These are phyloP conservation scores for Alloascoidea africana DNA, from an alignment of 805 yeast genomes.

Conservation along the genomic window DNA sequence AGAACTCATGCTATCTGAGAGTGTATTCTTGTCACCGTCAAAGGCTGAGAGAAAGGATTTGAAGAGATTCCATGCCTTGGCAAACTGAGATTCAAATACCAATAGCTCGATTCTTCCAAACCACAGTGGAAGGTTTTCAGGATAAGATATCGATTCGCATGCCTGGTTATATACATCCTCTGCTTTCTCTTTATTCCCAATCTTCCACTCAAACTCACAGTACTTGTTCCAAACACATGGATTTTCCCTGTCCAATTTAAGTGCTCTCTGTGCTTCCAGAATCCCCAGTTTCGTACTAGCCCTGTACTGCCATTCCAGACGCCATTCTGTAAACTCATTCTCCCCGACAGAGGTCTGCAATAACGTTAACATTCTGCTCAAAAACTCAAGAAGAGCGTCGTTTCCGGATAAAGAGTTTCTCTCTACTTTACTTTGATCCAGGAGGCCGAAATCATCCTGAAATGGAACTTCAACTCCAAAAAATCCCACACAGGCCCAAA, in stretches of 20 bases:
- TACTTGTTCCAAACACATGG: background rate
- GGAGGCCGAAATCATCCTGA: background rate
- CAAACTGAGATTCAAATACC: background rate
- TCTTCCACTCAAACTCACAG: background rate
- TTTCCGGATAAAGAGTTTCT: background rate
- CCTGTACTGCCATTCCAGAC: background rate
- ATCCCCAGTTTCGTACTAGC: background rate
- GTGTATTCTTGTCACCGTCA: background rate
- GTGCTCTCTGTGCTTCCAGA: background rate
- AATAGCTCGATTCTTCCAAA: background rate
- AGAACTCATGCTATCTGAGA: too few relatives aligned
- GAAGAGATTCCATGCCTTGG: background rate
- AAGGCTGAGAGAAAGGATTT: background rate
- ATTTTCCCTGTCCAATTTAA: background rate
- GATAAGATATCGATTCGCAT: background rate
- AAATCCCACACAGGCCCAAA: conserved; percentile 3
- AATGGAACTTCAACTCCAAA: background rate
- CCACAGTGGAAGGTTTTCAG: background rate
- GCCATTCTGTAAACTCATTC: background rate
- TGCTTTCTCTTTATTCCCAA: background rate
- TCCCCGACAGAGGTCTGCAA: background rate
- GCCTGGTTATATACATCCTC: background rate
- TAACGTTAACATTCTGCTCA: background rate
- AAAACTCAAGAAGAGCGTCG: background rate
- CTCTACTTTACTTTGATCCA: background rate